Base-by-base conservation (phyloP, 1,139 yeast species). In the Pichia cactophila region DNA sequence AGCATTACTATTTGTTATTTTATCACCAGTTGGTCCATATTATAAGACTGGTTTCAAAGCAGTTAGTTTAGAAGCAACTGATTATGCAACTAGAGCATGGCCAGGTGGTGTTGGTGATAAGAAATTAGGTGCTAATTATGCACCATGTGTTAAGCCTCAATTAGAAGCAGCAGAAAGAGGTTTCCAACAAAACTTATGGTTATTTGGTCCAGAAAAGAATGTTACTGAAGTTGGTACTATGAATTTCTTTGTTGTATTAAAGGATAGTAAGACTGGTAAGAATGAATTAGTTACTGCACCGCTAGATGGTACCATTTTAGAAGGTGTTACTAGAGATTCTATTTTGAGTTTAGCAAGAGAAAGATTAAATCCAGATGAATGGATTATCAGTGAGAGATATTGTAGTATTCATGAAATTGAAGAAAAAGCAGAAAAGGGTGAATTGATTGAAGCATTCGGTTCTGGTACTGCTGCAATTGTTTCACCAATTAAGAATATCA, bases 401-500 rank as follows among this genome's bases (percentile, higher is more conserved):
- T 85, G 75, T 71, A 78, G 95, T 56, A 89, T 92, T 58, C 65
- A 69, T 56, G 97, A 92, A 70, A 86, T 92, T 50, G 77, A 76
- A 49, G 89, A 86, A 60, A 80, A 80, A 61, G 84, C 96, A 45
- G 72, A 70, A 41, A 80, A 81, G 67, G 96, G 96, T 51, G 84
- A 86, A 65, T 77, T 92, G 62, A 78, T 89, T 10, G 97, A 92
- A 73, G 96, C 96, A 14, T 92, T 92, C 63, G 98, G 98, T 59
- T 76, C 96, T 20, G 97, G 98, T 62, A 92, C 98, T 49, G 97
- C 98, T 50, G 97, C 97, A 41, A 81, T 90, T 65, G 97, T 92
- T 44, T 82, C 96, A 39, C 97, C 97, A 58, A 88, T 92, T 63
- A 80, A 85, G 68, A 85, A 78, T 60, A 86, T 92, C 63, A 92